These are phyloP conservation scores for Blastocystis sp. DNA, from an alignment of 352 stramenopile species.

Conservation along the genomic window DNA sequence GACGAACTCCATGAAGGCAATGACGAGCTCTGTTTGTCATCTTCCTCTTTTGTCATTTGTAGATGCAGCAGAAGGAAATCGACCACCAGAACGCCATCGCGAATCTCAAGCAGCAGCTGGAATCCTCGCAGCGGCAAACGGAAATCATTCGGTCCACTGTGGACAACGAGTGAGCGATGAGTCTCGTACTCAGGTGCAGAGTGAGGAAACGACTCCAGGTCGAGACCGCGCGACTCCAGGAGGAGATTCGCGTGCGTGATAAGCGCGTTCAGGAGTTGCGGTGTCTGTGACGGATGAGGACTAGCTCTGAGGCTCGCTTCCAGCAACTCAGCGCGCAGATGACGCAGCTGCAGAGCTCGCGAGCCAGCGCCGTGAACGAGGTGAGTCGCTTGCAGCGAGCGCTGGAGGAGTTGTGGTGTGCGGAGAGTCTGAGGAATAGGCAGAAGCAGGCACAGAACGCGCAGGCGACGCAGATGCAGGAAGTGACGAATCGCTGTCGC, in stretches of 20 bases:
- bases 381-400: neutral
- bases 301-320: conserved; percentile 1
- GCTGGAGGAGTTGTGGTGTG: conserved; percentile 18
- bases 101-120: conserved; percentile 38
- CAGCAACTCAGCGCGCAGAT: conserved; percentile 13
- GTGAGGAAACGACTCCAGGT: conserved; percentile 6
- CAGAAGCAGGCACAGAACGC: conserved; percentile 17
- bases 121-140: conserved; percentile 20
- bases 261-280: conserved; percentile 7
- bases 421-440: neutral
- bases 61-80: conserved; percentile 10
- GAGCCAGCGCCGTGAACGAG: neutral
- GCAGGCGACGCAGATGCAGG: conserved; percentile 1
- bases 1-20: neutral
- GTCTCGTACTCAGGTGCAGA: neutral
- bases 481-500: neutral
- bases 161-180: neutral
- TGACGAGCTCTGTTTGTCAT: neutral
- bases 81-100: conserved; percentile 21
- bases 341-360: neutral
- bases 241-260: conserved; percentile 38
- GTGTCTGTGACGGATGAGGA: neutral
- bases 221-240: conserved; percentile 36
- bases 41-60: neutral
- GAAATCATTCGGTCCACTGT: conserved; percentile 58